A percentile compares a stretch with the other conserved stretches of the same genome.
Conservation (phyloP, 345 rosid genomes). For the Microthlaspi erraticum region DNA sequence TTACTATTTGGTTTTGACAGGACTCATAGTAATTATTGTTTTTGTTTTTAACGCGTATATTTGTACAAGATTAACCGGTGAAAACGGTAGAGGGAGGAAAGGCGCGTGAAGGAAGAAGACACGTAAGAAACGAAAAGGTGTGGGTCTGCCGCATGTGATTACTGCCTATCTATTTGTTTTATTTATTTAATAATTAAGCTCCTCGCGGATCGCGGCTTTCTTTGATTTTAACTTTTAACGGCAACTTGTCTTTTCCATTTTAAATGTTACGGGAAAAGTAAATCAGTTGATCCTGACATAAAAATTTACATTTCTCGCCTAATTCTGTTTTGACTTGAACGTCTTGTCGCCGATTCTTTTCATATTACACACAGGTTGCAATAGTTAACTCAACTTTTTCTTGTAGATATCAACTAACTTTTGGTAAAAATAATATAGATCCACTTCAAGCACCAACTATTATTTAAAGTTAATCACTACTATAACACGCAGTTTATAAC, state of each 20-base stretch:
- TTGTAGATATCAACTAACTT: not conserved
- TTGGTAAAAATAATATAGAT: not conserved
- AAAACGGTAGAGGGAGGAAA: slow-evolving; percentile 44
- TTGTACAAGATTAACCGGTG: slow-evolving; percentile 46
- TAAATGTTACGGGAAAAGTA: slow-evolving; percentile 25
- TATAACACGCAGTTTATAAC: not conserved
- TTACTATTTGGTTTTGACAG: too few relatives aligned
- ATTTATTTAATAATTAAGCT: slow-evolving; percentile 19
- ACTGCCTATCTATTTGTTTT: not conserved
- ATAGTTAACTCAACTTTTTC: not conserved
- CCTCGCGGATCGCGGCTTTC: slow-evolving; percentile 53
- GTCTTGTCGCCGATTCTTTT: slow-evolving; percentile 44
- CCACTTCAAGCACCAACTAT: not conserved
- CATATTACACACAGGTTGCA: slow-evolving; percentile 29
- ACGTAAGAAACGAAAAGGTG: slow-evolving; percentile 42
- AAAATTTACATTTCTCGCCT: slow-evolving; percentile 36
- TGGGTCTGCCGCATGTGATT: slow-evolving; percentile 45
- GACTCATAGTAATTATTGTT: too few relatives aligned
- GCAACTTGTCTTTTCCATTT: slow-evolving; percentile 37
- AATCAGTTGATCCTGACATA: slow-evolving; percentile 29
- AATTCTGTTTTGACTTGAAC: slow-evolving; percentile 41
- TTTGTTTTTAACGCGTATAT: too few relatives aligned
- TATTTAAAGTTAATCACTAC: slow-evolving; percentile 1
- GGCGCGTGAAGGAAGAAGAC: slow-evolving; percentile 30
- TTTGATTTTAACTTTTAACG: slow-evolving; percentile 32